Conservation (phyloP, 306 rosid species). For the Astragalus membranaceus region DNA sequence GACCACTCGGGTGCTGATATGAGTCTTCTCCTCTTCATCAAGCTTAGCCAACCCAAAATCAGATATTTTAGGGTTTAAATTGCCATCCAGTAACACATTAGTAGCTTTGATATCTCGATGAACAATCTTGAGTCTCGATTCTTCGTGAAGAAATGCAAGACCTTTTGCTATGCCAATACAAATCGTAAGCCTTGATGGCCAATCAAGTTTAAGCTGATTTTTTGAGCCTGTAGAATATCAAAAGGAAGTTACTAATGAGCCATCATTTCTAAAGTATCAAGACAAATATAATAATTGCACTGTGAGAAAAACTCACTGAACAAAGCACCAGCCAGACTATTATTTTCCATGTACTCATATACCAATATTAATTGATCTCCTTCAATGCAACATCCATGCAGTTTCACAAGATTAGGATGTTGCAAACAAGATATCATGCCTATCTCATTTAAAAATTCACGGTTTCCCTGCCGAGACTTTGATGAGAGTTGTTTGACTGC, state of each 20-base stretch:
- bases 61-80: slow-evolving; percentile 58
- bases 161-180: slow-evolving; percentile 62
- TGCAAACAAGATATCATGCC: slow-evolving; percentile 50
- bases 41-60: slow-evolving; percentile 75
- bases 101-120: slow-evolving; percentile 65
- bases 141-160: slow-evolving; percentile 58
- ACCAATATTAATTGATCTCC: slow-evolving; percentile 47
- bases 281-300: background rate
- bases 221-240: slow-evolving; percentile 10
- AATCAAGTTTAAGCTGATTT: slow-evolving; percentile 32
- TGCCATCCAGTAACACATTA: slow-evolving; percentile 44
- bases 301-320: slow-evolving; percentile 40
- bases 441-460: slow-evolving; percentile 49
- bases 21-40: slow-evolving; percentile 50
- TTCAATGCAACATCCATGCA: slow-evolving; percentile 56
- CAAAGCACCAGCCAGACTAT: slow-evolving; percentile 42
- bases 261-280: background rate
- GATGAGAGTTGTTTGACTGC: slow-evolving; percentile 59
- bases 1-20: slow-evolving; percentile 50
- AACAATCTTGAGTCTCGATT: slow-evolving; percentile 52
- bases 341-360: slow-evolving; percentile 60
- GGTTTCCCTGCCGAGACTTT: slow-evolving; percentile 44
- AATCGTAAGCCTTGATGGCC: slow-evolving; percentile 57
- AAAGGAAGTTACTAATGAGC: background rate
- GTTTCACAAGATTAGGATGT: slow-evolving; percentile 61